A percentile compares a stretch with the other conserved stretches of the same genome.
Conservation (phyloP, 2,329 filamentous ascomycete species). For the Chaetothyriales sp. region DNA sequence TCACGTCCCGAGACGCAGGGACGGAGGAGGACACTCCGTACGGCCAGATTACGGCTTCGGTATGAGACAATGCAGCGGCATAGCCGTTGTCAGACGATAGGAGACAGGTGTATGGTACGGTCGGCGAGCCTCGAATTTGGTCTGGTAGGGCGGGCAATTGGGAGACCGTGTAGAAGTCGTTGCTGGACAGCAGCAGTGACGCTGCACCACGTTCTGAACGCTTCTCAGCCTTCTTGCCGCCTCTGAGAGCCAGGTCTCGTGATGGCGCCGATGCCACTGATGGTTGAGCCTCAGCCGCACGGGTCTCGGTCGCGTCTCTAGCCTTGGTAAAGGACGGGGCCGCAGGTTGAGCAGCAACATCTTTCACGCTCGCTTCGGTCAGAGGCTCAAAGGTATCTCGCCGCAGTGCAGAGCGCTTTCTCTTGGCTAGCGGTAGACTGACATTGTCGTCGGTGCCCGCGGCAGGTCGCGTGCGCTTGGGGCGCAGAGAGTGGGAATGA, state of each 20-base stretch:
- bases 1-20: slow-evolving; percentile 54
- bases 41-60: slow-evolving; percentile 78
- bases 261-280: slow-evolving; percentile 13
- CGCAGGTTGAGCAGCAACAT: slow-evolving; percentile 12
- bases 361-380: slow-evolving; percentile 16
- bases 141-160: slow-evolving; percentile 73
- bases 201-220: slow-evolving; percentile 20
- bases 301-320: not conserved
- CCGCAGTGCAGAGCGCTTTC: slow-evolving; percentile 30
- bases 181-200: slow-evolving; percentile 44
- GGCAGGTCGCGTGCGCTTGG: slow-evolving; percentile 19
- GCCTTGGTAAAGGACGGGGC: slow-evolving; percentile 2
- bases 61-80: slow-evolving; percentile 64
- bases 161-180: slow-evolving; percentile 69
- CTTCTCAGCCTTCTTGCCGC: slow-evolving; percentile 24
- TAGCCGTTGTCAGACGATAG: slow-evolving; percentile 53
- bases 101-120: slow-evolving; percentile 44
- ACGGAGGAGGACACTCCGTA: slow-evolving; percentile 50
- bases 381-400: slow-evolving; percentile 22
- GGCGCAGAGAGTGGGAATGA: slow-evolving; percentile 15
- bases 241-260: slow-evolving; percentile 24
- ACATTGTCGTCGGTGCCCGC: slow-evolving; percentile 29
- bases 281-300: not conserved
- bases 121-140: slow-evolving; percentile 50
- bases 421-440: slow-evolving; percentile 31